These are phyloP conservation scores for Cystobasidium sp. DNA, from an alignment of 1,284 basidiomycete species.

Conservation along the genomic window DNA sequence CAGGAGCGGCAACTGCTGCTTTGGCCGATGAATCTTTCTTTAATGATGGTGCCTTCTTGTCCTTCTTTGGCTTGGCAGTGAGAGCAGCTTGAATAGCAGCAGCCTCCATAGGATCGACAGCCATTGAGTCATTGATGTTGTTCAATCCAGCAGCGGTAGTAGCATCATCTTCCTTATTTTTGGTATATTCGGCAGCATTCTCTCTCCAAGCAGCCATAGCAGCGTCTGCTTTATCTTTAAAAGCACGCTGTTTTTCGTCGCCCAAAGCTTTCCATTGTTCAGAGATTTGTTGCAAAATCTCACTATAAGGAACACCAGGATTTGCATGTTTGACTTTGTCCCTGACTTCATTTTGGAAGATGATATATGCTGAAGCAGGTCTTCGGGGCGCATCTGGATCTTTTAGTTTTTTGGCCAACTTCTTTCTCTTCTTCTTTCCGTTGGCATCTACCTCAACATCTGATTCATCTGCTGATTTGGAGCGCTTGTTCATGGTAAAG, in stretches of 20 bases:
- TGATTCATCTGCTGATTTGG: slow-evolving; percentile 15
- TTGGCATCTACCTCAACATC: slow-evolving; percentile 34
- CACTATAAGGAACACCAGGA: slow-evolving; percentile 70
- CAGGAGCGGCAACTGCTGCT: background rate
- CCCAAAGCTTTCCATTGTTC: slow-evolving; percentile 74
- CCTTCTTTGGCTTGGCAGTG: slow-evolving; percentile 30
- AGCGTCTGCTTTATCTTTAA: slow-evolving; percentile 30
- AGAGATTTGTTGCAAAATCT: slow-evolving; percentile 73
- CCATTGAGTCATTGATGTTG: background rate
- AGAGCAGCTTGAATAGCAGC: slow-evolving; percentile 13
- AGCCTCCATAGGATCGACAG: slow-evolving; percentile 12
- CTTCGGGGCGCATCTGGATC: slow-evolving; percentile 95
- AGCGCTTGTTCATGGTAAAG: slow-evolving; percentile 4
- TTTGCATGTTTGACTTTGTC: slow-evolving; percentile 69
- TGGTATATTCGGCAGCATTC: slow-evolving; percentile 6
- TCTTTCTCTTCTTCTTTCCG: slow-evolving; percentile 52
- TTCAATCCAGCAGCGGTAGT: background rate
- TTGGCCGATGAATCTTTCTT: slow-evolving; percentile 17
- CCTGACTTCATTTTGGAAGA: slow-evolving; percentile 92
- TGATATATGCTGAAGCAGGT: slow-evolving; percentile 89
- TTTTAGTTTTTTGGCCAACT: slow-evolving; percentile 67
- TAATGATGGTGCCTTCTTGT: slow-evolving; percentile 19
- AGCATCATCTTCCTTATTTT: slow-evolving; percentile 9
- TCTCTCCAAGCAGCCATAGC: slow-evolving; percentile 29
- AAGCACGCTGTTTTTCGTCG: slow-evolving; percentile 67